Conservation (phyloP, 768 basidiomycete species). For the Kwoniella shandongensis region DNA sequence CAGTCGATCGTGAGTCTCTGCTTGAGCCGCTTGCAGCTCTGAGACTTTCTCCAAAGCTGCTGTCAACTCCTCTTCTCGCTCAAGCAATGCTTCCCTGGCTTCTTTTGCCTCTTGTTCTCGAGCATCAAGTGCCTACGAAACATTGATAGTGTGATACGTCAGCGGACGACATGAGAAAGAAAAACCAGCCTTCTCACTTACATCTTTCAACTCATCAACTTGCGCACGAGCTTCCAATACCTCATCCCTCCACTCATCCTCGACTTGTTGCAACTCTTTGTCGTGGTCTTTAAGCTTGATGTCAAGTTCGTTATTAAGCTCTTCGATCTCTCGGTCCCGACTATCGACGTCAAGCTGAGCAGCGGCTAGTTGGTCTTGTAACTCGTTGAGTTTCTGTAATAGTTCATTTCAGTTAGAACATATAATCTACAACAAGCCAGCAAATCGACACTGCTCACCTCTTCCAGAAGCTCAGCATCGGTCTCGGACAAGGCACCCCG, state of each 20-base stretch:
- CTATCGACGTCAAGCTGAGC: constrained; percentile 74
- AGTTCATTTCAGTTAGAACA: constrained; percentile 5
- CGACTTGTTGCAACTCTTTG: constrained; percentile 57
- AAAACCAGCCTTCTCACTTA: constrained; percentile 23
- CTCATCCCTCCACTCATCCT: constrained; percentile 84
- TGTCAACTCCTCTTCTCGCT: constrained; percentile 75
- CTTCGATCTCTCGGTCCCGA: constrained; percentile 73
- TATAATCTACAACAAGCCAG: neutral
- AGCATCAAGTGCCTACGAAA: constrained; percentile 25
- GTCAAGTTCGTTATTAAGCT: constrained; percentile 76
- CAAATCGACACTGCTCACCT: constrained; percentile 24
- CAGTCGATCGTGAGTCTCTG: constrained; percentile 42
- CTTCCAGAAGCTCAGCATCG: constrained; percentile 35
- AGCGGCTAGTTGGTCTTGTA: constrained; percentile 48
- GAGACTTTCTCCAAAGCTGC: constrained; percentile 70
- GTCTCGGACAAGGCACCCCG: constrained; percentile 46
- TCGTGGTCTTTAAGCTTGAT: constrained; percentile 54
- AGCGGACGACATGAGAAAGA: neutral
- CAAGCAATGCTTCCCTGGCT: constrained; percentile 54
- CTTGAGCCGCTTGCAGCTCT: constrained; percentile 64
- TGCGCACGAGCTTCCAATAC: constrained; percentile 76
- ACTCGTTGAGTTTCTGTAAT: constrained; percentile 43
- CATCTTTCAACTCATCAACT: constrained; percentile 65
- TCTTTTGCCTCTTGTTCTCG: constrained; percentile 41
- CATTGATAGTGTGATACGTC: neutral